Evolutionary conservation across 345 rosid species (phyloP).

Genomic region (Physaria fendleri): DNA sequence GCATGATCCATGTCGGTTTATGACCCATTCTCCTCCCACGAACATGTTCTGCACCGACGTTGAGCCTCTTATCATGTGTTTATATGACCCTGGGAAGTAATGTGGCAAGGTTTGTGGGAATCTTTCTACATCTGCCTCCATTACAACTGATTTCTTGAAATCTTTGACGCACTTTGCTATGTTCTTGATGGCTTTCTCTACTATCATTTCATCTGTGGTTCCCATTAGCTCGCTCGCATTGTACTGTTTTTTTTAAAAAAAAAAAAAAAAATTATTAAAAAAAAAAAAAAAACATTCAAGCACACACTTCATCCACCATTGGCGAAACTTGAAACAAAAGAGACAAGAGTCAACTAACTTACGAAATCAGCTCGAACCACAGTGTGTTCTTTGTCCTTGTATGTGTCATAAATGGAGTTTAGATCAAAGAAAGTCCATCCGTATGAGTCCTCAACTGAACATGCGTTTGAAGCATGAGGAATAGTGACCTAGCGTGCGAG

Average conservation of each 20-base stretch:
- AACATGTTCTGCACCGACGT: neutral
- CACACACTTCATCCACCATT: neutral
- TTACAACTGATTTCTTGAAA: slow-evolving; percentile 34
- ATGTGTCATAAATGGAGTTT: slow-evolving; percentile 42
- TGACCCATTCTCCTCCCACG: slow-evolving; percentile 24
- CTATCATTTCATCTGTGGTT: slow-evolving; percentile 38
- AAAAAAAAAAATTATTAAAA: too few relatives aligned
- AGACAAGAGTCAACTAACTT: slow-evolving; percentile 9
- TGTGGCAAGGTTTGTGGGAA: slow-evolving; percentile 46
- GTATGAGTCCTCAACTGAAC: slow-evolving; percentile 37
- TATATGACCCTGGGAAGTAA: slow-evolving; percentile 65
- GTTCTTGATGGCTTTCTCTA: slow-evolving; percentile 32
- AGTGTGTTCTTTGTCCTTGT: slow-evolving; percentile 32
- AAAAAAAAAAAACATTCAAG: neutral
- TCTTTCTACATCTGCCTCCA: slow-evolving; percentile 36
- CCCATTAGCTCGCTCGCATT: slow-evolving; percentile 43
- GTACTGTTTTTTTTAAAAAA: slow-evolving; percentile 48
- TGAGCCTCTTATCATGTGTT: slow-evolving; percentile 41
- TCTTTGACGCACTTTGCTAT: slow-evolving; percentile 42
- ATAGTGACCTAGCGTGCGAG: slow-evolving; percentile 37
- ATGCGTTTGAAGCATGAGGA: slow-evolving; percentile 45
- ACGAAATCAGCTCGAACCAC: slow-evolving; percentile 49
- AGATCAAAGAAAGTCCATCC: slow-evolving; percentile 55
- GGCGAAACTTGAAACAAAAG: too few relatives aligned
- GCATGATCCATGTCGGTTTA: slow-evolving; percentile 61